A percentile compares a stretch with the other conserved stretches of the same genome.
phyloP scores from a whole-genome alignment of 2,329 filamentous ascomycete genomes.

The Diaporthe sp. region DNA sequence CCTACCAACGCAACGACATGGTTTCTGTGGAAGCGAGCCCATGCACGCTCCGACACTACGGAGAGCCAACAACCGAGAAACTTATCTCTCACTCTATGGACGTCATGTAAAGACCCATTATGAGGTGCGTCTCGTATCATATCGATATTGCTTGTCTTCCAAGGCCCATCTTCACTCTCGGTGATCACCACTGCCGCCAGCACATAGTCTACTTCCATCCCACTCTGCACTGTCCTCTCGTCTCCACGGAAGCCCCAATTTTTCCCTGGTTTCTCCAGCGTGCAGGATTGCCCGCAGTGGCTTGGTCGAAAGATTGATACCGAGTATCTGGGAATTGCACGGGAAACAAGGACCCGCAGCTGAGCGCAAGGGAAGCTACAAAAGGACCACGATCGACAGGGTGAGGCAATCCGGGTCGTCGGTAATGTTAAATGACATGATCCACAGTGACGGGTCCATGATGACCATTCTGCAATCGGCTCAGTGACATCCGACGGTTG shows the following conservation, averaged over 20 bases:
- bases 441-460: slow-evolving; percentile 24
- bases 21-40: slow-evolving; percentile 14
- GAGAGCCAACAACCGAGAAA: slow-evolving; percentile 26
- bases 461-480: slow-evolving; percentile 18
- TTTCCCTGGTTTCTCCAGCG: background rate
- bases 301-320: background rate
- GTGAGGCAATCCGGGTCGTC: slow-evolving; percentile 27
- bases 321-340: slow-evolving; percentile 14
- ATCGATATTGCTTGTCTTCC: slow-evolving; percentile 3
- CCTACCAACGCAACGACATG: slow-evolving; percentile 10
- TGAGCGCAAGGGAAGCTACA: slow-evolving; percentile 13
- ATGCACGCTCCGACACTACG: slow-evolving; percentile 9
- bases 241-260: background rate
- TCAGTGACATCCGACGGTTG: slow-evolving; percentile 8
- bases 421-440: slow-evolving; percentile 28
- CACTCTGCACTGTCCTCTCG: slow-evolving; percentile 14
- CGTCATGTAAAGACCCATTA: background rate
- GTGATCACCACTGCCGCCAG: background rate
- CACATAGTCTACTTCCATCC: background rate
- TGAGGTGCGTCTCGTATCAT: slow-evolving; percentile 17
- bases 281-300: background rate
- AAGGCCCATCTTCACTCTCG: slow-evolving; percentile 17
- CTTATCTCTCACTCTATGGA: slow-evolving; percentile 8
- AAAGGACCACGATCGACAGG: slow-evolving; percentile 28
- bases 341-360: slow-evolving; percentile 10